phyloP scores from a whole-genome alignment of 129 eudicot genomes.

The Flaveria linearis region DNA sequence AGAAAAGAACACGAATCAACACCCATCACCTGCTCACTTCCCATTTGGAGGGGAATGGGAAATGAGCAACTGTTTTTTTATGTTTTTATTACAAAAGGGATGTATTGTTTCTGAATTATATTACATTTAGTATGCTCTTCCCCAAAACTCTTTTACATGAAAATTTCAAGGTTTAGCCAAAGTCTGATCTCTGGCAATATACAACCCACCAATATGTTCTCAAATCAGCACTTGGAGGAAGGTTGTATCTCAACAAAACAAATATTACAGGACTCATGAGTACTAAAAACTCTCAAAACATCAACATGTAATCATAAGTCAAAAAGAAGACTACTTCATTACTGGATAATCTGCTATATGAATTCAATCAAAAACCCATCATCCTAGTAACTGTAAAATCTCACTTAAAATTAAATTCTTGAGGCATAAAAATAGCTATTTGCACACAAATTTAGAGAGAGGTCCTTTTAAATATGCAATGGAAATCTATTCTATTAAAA shows the following conservation, averaged over 20 bases:
- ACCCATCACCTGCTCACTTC: constrained; percentile 81
- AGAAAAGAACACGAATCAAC: constrained; percentile 67
- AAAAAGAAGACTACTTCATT: constrained; percentile 41
- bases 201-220: constrained; percentile 24
- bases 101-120: constrained; percentile 40
- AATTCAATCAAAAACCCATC: constrained; percentile 40
- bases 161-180: constrained; percentile 28
- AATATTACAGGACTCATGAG: constrained; percentile 44
- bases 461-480: constrained; percentile 6
- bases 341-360: constrained; percentile 47
- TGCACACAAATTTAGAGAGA: neutral
- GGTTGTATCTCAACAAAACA: constrained; percentile 48
- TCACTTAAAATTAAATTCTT: constrained; percentile 6
- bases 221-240: constrained; percentile 39
- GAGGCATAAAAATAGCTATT: neutral
- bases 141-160: constrained; percentile 25
- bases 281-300: constrained; percentile 53
- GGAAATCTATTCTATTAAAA: neutral
- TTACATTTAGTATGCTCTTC: constrained; percentile 32
- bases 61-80: constrained; percentile 54
- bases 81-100: constrained; percentile 33
- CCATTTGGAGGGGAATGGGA: constrained; percentile 68
- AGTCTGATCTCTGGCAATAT: constrained; percentile 29
- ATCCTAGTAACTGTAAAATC: neutral
- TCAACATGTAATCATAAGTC: constrained; percentile 52